Evolutionary conservation across 148 eudicot genomes (phyloP).

Genomic region (Talinum fruticosum): DNA sequence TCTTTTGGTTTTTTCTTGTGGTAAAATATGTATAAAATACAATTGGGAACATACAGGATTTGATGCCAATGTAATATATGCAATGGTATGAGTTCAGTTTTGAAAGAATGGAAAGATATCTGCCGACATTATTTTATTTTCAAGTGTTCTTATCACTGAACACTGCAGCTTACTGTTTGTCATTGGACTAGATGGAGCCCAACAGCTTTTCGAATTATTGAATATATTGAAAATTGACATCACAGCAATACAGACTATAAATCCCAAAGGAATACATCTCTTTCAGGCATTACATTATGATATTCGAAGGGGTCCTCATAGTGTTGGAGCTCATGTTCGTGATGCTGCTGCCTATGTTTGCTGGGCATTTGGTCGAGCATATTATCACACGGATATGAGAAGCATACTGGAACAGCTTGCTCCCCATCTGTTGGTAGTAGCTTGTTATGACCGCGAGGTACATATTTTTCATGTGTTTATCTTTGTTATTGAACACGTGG

Average conservation of each 20-base stretch:
- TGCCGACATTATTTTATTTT: background rate
- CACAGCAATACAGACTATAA: constrained; percentile 10
- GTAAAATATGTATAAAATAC: background rate
- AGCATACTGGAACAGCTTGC: constrained; percentile 75
- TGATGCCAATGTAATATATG: background rate
- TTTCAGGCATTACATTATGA: constrained; percentile 87
- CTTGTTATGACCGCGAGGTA: constrained; percentile 99
- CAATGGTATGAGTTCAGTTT: background rate
- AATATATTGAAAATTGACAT: background rate
- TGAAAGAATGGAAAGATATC: constrained; percentile 2
- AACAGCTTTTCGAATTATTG: background rate
- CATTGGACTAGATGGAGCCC: too few relatives aligned
- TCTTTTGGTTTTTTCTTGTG: background rate
- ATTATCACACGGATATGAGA: constrained; percentile 75
- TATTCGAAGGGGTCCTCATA: constrained; percentile 94
- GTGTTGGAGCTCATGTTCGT: constrained; percentile 98
- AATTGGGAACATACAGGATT: background rate
- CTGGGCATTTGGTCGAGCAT: constrained; percentile 99
- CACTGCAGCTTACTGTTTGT: background rate
- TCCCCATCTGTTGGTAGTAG: constrained; percentile 85
- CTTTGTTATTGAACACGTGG: constrained; percentile 15
- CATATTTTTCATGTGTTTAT: background rate
- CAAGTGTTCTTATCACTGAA: background rate
- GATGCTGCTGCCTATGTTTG: constrained; percentile 99
- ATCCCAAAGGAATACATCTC: constrained; percentile 2